Base-by-base conservation (phyloP, 257 asterid species). In the Forsythia suspensa region DNA sequence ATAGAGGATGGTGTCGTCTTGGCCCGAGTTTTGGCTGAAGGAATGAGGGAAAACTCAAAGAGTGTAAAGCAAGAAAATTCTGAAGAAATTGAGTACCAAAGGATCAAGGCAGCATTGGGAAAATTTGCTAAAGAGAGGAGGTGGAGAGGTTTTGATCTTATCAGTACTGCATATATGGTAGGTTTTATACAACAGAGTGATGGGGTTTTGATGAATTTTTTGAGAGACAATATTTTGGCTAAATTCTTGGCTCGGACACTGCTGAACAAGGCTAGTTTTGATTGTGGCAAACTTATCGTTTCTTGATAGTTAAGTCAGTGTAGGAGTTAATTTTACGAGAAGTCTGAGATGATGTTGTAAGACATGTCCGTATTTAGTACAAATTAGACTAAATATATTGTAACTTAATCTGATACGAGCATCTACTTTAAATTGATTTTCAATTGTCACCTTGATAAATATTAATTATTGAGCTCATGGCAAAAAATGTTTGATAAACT, bases 121-220 rank as follows among this genome's bases (percentile, higher is more conserved):
- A 85, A 74, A 85, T 87, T 9, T 77, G 89, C 77, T 3, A 72
- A 71, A 29, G 85, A 83, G 82, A 85, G 89, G 87, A 85, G 85
- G 37, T 85, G 89, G 91, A 83, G 91, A 73, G 75, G 83, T 42
- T 41, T 83, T 10, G 78, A 81, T 75, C 81, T 87, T 52, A 83
- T 87, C 37, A 80, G 73, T 74, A 73, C 70, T 6, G 83, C 89
- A 5, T 87, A 85, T 75, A 37, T 83, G 39, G 82, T 83, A 5
- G 89, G 89, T 3, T 83, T 52, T 44, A 46, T 87, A 40, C 86
- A 81, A 79, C 85, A 87, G 83, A 83, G 86, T 73, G 34, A 75
- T 41, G 82, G 84, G 76, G 5, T 34, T 66, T 67, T 81, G 80
- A 12, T 87, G 46, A 83, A 75, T 73, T 85, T 87, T 73, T 77